Evolutionary conservation across 306 rosid species (phyloP), one percentile per base, ranked within the genome.

Genomic region (Quercus engelmannii): DNA sequence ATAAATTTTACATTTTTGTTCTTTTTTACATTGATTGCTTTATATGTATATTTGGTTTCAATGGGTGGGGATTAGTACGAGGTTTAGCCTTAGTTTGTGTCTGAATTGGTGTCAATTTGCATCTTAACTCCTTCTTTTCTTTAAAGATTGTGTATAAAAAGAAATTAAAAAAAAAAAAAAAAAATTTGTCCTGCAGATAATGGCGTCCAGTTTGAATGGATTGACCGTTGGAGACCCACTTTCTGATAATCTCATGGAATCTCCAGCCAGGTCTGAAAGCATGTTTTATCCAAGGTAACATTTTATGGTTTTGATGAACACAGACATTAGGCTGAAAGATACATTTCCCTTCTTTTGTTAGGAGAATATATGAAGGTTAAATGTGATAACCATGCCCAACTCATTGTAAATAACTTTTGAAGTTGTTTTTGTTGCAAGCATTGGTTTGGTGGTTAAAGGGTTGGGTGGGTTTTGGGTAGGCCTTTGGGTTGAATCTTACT

Each of bases 161-260:
- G 4, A 2, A 49, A 10, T 9, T 31, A 0, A 38, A 46, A 13
- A 49, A 49, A 46, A 11, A 10, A 3, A 38, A 46, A 13, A 49
- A 49, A 46, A 11, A 10, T 1, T 2, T 49, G 5, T 49, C 26
- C 8, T 57, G 56, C 88, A 95, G 99, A 93, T 95, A 80, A 93
- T 95, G 99, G 99, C 99, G 43, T 91, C 99, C 58, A 95, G 99
- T 88, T 89, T 95, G 87, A 95, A 95, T 57, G 99, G 99, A 64
- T 86, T 93, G 86, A 95, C 98, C 20, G 99, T 95, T 72, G 99
- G 93, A 77, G 99, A 95, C 55, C 91, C 98, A 56, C 92, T 95
- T 69, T 79, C 98, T 62, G 99, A 91, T 71, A 95, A 89, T 87
- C 92, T 93, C 30, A 84, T 95, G 99, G 99, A 95, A 59, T 95